Percentiles rank a stretch among this genome's conserved stretches.
Conservation (phyloP, 2,329 filamentous ascomycete genomes). For the Phoma sp. region DNA sequence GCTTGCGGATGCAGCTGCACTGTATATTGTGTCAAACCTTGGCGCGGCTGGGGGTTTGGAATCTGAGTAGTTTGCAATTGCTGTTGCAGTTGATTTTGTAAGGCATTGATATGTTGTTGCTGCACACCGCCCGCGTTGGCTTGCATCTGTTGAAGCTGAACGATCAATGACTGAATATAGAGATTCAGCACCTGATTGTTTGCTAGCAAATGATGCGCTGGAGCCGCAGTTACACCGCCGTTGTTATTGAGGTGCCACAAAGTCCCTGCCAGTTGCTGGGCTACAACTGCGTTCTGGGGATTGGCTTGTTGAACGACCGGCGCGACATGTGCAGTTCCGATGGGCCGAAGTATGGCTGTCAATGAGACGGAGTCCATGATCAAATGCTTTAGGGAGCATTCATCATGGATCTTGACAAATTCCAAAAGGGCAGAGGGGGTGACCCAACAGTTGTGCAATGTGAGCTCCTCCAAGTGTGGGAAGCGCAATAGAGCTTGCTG, state of each 20-base stretch:
- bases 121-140: constrained; percentile 20
- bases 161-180: constrained; percentile 26
- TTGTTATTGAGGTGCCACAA: constrained; percentile 13
- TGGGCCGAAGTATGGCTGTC: constrained; percentile 45
- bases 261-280: neutral
- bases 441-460: constrained; percentile 73
- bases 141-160: constrained; percentile 33
- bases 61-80: constrained; percentile 15
- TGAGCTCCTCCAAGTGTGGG: constrained; percentile 64
- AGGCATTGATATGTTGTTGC: constrained; percentile 20
- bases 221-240: constrained; percentile 8
- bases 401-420: constrained; percentile 58
- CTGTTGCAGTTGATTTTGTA: constrained; percentile 27
- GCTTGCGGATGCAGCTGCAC: constrained; percentile 8
- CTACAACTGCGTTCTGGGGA: constrained; percentile 1
- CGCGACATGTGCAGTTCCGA: constrained; percentile 8
- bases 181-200: constrained; percentile 15
- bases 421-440: constrained; percentile 63
- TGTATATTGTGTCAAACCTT: neutral
- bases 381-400: constrained; percentile 58
- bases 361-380: constrained; percentile 70
- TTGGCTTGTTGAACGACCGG: constrained; percentile 1
- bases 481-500: constrained; percentile 56
- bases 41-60: neutral
- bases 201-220: neutral